Evolutionary conservation across 768 basidiomycete species (phyloP), one percentile per base, ranked within the genome.

Genomic region (Lentinula detonsa): DNA sequence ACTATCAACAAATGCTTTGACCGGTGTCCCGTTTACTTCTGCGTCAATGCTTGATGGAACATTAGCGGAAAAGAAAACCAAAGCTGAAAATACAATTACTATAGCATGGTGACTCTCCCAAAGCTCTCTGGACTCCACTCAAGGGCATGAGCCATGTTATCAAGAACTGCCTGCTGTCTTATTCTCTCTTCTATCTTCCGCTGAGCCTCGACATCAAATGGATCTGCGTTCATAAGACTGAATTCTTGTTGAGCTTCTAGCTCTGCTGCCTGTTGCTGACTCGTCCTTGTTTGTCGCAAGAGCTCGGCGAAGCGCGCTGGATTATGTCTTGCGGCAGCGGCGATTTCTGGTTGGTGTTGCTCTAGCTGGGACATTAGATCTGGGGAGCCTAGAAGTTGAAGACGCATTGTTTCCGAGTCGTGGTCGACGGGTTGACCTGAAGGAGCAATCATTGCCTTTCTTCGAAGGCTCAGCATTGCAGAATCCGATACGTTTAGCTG

Each of bases 1-100:
- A 65, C 94, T 97, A 71, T 99, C 97, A 46, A 99, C 97, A 66
- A 99, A 99, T 0, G 97, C 97, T 72, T 93, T 95, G 40, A 98
- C 86, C 3, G 90, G 89, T 62, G 82, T 80, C 1, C 89, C 88
- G 68, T 99, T 99, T 2, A 99, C 93, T 68, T 98, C 97, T 0
- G 95, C 86, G 28, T 88, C 84, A 64, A 98, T 91, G 67, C 92
- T 95, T 61, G 9, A n/a, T 3, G 15, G 11, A 34, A 52, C 10
- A 52, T 33, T 5, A 8, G 28, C 8, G 13, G 5, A 43, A n/a
- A n/a, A 57, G 31, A 35, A 49, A 18, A 59, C 15, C 5, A 54
- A 64, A n/a, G 61, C 10, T 33, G 35, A 39, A 13, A 51, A 13
- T 21, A 40, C 11, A 82, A 90, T 73, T 69, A 94, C 91, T 97